Evolutionary conservation across 805 yeast genomes (phyloP), one percentile per base, ranked within the genome.

Genomic region (Komagataella mondaviorum): DNA sequence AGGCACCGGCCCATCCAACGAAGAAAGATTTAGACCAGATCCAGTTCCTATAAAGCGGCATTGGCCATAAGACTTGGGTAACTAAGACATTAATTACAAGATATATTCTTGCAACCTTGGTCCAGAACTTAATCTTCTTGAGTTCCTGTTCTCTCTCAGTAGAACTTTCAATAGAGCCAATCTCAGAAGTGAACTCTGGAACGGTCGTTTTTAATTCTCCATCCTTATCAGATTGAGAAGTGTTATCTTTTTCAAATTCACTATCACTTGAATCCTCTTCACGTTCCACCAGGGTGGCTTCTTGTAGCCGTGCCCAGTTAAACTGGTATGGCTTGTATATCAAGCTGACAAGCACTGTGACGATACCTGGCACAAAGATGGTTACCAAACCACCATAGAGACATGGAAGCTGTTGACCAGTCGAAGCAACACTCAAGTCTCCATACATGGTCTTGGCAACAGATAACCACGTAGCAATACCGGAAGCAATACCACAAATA

Each of bases 31-130:
- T 57, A 43, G 59, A 56, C 62, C 67, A 66, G 43, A 66, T 62
- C 58, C 63, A 68, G 49, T 68, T 66, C 50, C 71, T 57, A 52
- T 68, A 68, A 23, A 67, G 55, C 6, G 71, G 68, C 49, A 67
- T 55, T 24, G 73, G 71, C 69, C 71, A 67, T n/a, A 68, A 51
- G 1, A 69, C 69, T 69, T 71, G 67, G 2, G 70, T 66, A 4
- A 68, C 46, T n/a, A 66, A 52, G 6, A 66, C 53, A n/a, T 59
- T 56, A 45, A 66, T 55, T 1, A 67, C 48, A 6, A 63, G 55
- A 12, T 64, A 57, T 14, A 55, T 60, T 45, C 59, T 57, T 3
- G 71, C 65, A 10, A 67, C 52, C 49, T 60, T 63, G 8, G 55
- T 56, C 52, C 62, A 65, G 6, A 51, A 17, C 3, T 52, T 49